phyloP scores from a whole-genome alignment of 306 rosid genomes.

The Quercus glauca region DNA sequence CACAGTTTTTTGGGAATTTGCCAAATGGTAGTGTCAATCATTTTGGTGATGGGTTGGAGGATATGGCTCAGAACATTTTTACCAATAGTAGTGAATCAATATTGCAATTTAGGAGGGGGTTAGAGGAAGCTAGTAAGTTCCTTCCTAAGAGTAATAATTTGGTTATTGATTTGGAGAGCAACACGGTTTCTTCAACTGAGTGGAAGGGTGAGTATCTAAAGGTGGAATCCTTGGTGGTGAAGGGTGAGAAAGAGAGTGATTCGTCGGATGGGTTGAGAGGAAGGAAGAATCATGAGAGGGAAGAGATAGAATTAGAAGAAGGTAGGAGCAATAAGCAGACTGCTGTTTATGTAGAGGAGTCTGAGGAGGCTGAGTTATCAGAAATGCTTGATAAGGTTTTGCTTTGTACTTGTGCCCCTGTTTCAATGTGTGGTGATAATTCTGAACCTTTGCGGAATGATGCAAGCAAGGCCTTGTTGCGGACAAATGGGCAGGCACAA shows the following conservation, averaged over 20 bases:
- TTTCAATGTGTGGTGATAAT: neutral
- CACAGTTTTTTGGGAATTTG: neutral
- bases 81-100: neutral
- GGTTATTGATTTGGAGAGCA: neutral
- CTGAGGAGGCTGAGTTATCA: constrained; percentile 31
- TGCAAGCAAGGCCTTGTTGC: neutral
- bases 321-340: constrained; percentile 42
- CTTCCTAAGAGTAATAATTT: neutral
- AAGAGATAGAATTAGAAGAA: constrained; percentile 28
- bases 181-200: neutral
- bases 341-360: constrained; percentile 30
- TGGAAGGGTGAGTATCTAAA: neutral
- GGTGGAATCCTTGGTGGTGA: neutral
- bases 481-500: neutral
- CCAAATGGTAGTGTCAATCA: neutral
- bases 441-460: constrained; percentile 5
- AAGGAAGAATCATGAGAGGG: constrained; percentile 38
- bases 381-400: constrained; percentile 41
- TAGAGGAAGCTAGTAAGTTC: constrained; percentile 6
- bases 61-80: neutral
- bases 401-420: constrained; percentile 10
- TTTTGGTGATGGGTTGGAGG: neutral
- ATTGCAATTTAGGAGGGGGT: constrained; percentile 4
- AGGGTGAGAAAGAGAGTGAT: neutral
- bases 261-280: neutral